Percentiles rank a stretch among this genome's conserved stretches.
phyloP scores from a whole-genome alignment of 495 filamentous ascomycete genomes.

The Penicillium roqueforti region DNA sequence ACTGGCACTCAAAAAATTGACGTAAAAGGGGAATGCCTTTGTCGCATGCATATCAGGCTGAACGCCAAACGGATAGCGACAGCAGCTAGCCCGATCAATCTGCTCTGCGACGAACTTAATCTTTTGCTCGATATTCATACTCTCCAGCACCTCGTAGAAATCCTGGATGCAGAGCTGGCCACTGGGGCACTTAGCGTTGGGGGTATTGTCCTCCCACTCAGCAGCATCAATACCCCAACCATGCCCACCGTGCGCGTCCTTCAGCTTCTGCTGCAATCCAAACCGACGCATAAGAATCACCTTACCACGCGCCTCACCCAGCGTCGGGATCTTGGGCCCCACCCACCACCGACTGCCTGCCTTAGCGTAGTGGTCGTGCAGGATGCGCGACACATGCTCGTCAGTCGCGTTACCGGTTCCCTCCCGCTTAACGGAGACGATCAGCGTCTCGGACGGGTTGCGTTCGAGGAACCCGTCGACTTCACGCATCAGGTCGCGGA shows the following conservation, averaged over 20 bases:
- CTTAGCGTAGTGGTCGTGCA: slow-evolving; percentile 66
- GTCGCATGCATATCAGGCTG: slow-evolving; percentile 29
- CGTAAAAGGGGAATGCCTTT: slow-evolving; percentile 61
- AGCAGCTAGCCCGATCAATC: slow-evolving; percentile 62
- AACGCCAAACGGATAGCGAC: slow-evolving; percentile 41
- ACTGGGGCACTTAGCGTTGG: slow-evolving; percentile 65
- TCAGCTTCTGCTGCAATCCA: slow-evolving; percentile 55
- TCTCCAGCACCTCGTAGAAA: slow-evolving; percentile 84
- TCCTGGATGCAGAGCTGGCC: slow-evolving; percentile 86
- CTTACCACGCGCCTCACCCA: slow-evolving; percentile 78
- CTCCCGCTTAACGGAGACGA: slow-evolving; percentile 89
- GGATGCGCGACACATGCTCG: slow-evolving; percentile 66
- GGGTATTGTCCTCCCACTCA: slow-evolving; percentile 85
- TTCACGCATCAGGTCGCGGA: slow-evolving; percentile 65
- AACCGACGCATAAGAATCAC: slow-evolving; percentile 85
- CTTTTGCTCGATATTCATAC: slow-evolving; percentile 73
- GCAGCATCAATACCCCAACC: slow-evolving; percentile 83
- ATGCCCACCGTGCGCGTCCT: slow-evolving; percentile 53
- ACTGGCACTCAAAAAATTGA: slow-evolving; percentile 87
- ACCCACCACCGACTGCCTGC: slow-evolving; percentile 71
- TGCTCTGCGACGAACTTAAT: slow-evolving; percentile 68
- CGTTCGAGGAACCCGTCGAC: slow-evolving; percentile 69
- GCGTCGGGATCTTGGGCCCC: slow-evolving; percentile 68
- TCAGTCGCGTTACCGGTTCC: slow-evolving; percentile 78
- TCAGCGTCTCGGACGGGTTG: slow-evolving; percentile 76